Evolutionary conservation across 305 asterid genomes (phyloP).

Genomic region (Rubia balearica): DNA sequence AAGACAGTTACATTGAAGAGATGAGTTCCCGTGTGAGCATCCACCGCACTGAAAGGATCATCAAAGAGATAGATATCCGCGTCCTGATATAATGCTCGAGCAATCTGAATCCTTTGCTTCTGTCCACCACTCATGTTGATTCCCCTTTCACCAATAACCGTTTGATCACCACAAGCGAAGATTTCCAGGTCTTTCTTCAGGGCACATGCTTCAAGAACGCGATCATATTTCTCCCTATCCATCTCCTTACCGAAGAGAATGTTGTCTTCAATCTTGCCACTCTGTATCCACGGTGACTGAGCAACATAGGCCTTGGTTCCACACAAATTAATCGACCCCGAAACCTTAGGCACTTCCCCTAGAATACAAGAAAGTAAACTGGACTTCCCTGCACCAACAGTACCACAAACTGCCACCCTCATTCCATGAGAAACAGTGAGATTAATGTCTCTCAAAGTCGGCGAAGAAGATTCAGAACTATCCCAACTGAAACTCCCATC

Average conservation of each 20-base stretch:
- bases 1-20: slow-evolving; percentile 55
- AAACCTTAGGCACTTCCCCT: slow-evolving; percentile 73
- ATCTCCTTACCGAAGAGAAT: slow-evolving; percentile 74
- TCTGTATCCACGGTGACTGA: slow-evolving; percentile 91
- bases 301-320: slow-evolving; percentile 77
- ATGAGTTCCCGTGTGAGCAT: slow-evolving; percentile 93
- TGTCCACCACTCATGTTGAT: slow-evolving; percentile 92
- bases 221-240: slow-evolving; percentile 53
- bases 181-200: slow-evolving; percentile 71
- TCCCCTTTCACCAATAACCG: slow-evolving; percentile 84
- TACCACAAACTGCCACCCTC: slow-evolving; percentile 89
- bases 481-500: slow-evolving; percentile 75
- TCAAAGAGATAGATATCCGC: slow-evolving; percentile 77
- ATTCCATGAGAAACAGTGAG: slow-evolving; percentile 49
- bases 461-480: slow-evolving; percentile 30
- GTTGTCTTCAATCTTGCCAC: slow-evolving; percentile 85
- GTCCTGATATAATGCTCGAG: slow-evolving; percentile 84
- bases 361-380: slow-evolving; percentile 68
- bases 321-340: slow-evolving; percentile 48
- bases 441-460: slow-evolving; percentile 48
- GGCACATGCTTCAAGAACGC: slow-evolving; percentile 65
- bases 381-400: slow-evolving; percentile 87
- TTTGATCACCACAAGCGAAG: slow-evolving; percentile 68
- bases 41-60: slow-evolving; percentile 93
- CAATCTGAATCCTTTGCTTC: slow-evolving; percentile 86